Evolutionary conservation across 2,329 filamentous ascomycete species (phyloP), one percentile per base, ranked within the genome.

Genomic region (Aspergillus puulaauensis): DNA sequence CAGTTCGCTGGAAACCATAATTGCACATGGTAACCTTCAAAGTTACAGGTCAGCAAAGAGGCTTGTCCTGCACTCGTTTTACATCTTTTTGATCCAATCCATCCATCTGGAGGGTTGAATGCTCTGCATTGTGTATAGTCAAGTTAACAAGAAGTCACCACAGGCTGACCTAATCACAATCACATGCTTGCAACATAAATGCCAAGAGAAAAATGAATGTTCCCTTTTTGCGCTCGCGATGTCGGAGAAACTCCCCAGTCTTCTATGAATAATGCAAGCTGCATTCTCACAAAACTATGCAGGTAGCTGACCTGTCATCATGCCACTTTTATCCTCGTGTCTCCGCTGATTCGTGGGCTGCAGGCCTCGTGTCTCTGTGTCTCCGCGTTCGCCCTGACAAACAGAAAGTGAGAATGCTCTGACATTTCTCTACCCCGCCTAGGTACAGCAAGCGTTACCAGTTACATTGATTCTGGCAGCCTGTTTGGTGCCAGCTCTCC

Each of bases 371-470:
- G 51, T 50, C 46, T 37, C 45, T 31, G 15, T 52, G 44, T 45
- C 12, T 52, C 45, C 35, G 27, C 50, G 50, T 40, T 51, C 44
- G 4, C 15, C 49, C 19, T 19, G 46, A 21, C 3, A 21, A 21
- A 21, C 21, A 21, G 21, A 21, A 21, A 21, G 21, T 21, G 21
- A 48, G 37, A 41, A 58, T 58, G 56, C 51, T 51, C 47, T 58
- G 51, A 58, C 51, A 49, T 44, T 50, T 17, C 24, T 23, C 45
- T 54, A 58, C 56, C 56, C 56, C 56, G 51, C 56, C 45, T 51
- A 31, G 27, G 27, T 31, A 51, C 44, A 57, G 37, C 27, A 48
- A 33, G 39, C 43, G n/a, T 54, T 47, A 44, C 44, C 56, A 49
- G 56, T 54, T 31, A 54, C 39, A 44, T 41, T 45, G 56, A 56